Base-by-base conservation (phyloP, 164 flowering plant species). In the Platanus orientalis region DNA sequence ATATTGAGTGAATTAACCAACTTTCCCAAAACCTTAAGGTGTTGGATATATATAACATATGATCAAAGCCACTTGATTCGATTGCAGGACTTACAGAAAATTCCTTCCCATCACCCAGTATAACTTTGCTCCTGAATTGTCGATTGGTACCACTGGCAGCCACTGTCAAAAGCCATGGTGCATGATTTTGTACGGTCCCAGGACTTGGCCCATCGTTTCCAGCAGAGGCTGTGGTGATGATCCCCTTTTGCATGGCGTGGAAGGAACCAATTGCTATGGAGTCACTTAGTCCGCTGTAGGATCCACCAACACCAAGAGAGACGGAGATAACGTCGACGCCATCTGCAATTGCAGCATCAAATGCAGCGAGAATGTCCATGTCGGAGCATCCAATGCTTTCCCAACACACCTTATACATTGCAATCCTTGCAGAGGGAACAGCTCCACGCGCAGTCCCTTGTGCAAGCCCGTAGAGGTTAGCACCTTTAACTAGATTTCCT, bases 391-490 rank as follows among this genome's bases (percentile, higher is more conserved):
- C 95, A 0, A 51, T 40, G 66, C 58, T 61, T 13, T 23, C 71
- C 91, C 92, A 80, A 45, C 98, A 92, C 0, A 88, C 92, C 63
- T 88, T 90, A 84, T 92, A 90, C 75, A 78, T 67, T 7, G 97
- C 96, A 6, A 92, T 60, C 16, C 96, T 72, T 14, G 93, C 88
- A 2, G 80, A 66, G 0, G 95, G 95, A 28, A 84, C 95, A 0
- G 80, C 97, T 13, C 98, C 96, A 1, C 93, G 73, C 0, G 96
- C 88, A 0, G 82, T 77, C 14, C 97, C 98, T 26, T 67, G 23
- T 21, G 85, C 96, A 5, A 88, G 20, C 19, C 62, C 50, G 21
- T 20, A 39, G 12, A 39, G 21, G 27, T 25, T 58, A 2, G 62
- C 62, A 20, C 27, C 48, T 11, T 60, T 13, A 9, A 36, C 42